Evolutionary conservation across 148 eudicot genomes (phyloP).

Genomic region (Pouteria glomerata): DNA sequence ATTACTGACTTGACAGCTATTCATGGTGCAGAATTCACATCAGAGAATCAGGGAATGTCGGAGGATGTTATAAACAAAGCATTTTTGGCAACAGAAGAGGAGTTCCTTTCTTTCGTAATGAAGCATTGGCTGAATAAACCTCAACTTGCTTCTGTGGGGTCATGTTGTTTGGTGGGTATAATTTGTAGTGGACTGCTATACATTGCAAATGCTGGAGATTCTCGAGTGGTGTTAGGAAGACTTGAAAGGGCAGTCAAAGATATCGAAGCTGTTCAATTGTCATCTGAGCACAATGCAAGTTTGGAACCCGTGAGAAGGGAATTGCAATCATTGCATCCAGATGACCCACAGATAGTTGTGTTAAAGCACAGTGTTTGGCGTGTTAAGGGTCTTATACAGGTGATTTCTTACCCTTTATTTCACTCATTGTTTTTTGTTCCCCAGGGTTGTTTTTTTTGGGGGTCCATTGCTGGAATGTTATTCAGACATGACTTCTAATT

Average conservation of each 20-base stretch:
- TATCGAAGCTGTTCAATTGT: constrained; percentile 63
- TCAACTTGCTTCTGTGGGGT: constrained; percentile 75
- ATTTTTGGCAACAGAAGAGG: constrained; percentile 68
- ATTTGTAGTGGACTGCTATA: constrained; percentile 58
- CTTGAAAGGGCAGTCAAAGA: constrained; percentile 29
- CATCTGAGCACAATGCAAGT: constrained; percentile 77
- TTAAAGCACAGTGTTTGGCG: constrained; percentile 83
- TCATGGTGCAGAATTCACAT: constrained; percentile 60
- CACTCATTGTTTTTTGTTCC: neutral
- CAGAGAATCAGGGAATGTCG: constrained; percentile 59
- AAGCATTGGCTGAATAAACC: constrained; percentile 57
- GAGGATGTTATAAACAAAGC: constrained; percentile 61
- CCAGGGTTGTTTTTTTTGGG: no score
- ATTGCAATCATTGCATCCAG: constrained; percentile 52
- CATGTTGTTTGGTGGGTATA: constrained; percentile 78
- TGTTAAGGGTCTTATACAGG: constrained; percentile 89
- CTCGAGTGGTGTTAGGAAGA: constrained; percentile 71
- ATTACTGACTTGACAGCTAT: constrained; percentile 41
- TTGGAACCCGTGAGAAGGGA: constrained; percentile 62
- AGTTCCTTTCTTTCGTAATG: constrained; percentile 56
- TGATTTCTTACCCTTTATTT: constrained; percentile 12
- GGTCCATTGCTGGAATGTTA: neutral
- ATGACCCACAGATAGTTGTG: constrained; percentile 74
- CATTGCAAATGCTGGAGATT: constrained; percentile 84
- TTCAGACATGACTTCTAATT: neutral